Percentiles rank a stretch among this genome's conserved stretches.
phyloP scores from a whole-genome alignment of 1,139 yeast species.

The Blastobotrys serpentis region DNA sequence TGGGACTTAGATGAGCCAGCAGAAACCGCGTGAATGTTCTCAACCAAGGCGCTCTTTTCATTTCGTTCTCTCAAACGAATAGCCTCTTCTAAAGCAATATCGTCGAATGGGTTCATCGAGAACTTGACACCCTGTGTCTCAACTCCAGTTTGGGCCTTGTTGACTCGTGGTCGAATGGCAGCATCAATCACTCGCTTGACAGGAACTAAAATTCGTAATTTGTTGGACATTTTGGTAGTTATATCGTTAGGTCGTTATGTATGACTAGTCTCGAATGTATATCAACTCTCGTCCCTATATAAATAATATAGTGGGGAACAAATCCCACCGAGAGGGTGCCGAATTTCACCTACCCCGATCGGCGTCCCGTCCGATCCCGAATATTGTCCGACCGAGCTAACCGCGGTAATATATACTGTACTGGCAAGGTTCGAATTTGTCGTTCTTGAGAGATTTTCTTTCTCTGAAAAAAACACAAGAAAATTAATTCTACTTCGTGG shows the following conservation, averaged over 20 bases:
- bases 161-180: slow-evolving; percentile 90
- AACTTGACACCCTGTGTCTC: slow-evolving; percentile 90
- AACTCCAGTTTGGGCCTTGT: slow-evolving; percentile 79
- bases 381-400: slow-evolving; percentile 2
- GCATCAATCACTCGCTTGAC: slow-evolving; percentile 93
- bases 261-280: no score
- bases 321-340: slow-evolving; percentile 3
- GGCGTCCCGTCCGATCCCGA: slow-evolving; percentile 2
- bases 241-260: not conserved
- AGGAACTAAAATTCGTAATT: slow-evolving; percentile 82
- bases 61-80: slow-evolving; percentile 68
- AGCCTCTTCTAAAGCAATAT: slow-evolving; percentile 94
- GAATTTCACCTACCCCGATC: not conserved
- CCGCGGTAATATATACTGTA: not conserved
- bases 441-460: no score
- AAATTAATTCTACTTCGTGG: no score
- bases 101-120: slow-evolving; percentile 95
- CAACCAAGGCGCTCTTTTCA: slow-evolving; percentile 59
- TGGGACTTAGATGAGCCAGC: slow-evolving; percentile 87
- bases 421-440: no score
- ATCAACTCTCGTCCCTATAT: no score
- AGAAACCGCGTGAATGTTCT: slow-evolving; percentile 84
- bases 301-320: slow-evolving; percentile 8
- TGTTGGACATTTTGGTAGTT: slow-evolving; percentile 18
- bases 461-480: no score